Percentiles rank a stretch among this genome's conserved stretches.
phyloP scores from a whole-genome alignment of 192 early-diverging fungal species.

The Coemansia sp. region DNA sequence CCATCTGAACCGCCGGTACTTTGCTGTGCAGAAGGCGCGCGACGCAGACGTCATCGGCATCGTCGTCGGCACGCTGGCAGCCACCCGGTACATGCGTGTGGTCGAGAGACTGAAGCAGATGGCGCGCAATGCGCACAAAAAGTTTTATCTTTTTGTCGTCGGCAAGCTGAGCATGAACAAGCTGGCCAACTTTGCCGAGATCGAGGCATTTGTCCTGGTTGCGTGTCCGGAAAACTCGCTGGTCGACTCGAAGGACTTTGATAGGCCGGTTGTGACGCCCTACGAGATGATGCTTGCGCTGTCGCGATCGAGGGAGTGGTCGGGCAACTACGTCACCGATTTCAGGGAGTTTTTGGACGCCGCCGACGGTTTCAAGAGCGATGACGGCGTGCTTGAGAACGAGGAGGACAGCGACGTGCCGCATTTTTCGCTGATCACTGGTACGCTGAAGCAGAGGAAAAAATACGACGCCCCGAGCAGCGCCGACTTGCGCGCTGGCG shows the following conservation, averaged over 20 bases:
- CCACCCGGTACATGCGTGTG: constrained; percentile 83
- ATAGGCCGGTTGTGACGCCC: constrained; percentile 89
- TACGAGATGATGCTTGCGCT: constrained; percentile 87
- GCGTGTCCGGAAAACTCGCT: constrained; percentile 95
- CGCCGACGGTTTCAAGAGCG: constrained; percentile 19
- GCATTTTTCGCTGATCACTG: constrained; percentile 89
- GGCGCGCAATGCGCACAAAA: constrained; percentile 69
- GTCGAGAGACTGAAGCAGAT: constrained; percentile 76
- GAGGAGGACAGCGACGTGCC: constrained; percentile 68
- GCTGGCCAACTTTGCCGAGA: constrained; percentile 95
- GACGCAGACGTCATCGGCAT: constrained; percentile 93
- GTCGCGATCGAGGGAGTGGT: constrained; percentile 55
- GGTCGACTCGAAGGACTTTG: constrained; percentile 87
- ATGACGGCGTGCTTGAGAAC: constrained; percentile 40
- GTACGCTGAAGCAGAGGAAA: constrained; percentile 62
- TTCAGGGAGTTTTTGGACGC: constrained; percentile 61
- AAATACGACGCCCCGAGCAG: constrained; percentile 49
- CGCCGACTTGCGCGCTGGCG: constrained; percentile 2
- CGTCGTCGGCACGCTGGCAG: constrained; percentile 92
- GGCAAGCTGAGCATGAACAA: constrained; percentile 95
- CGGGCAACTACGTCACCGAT: constrained; percentile 68
- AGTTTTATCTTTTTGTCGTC: constrained; percentile 83
- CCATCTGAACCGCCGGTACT: constrained; percentile 66
- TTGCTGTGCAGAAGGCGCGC: constrained; percentile 85
- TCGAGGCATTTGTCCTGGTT: constrained; percentile 87